Base-by-base conservation (phyloP, 352 stramenopile genomes). In the Phytophthora ohioensis region DNA sequence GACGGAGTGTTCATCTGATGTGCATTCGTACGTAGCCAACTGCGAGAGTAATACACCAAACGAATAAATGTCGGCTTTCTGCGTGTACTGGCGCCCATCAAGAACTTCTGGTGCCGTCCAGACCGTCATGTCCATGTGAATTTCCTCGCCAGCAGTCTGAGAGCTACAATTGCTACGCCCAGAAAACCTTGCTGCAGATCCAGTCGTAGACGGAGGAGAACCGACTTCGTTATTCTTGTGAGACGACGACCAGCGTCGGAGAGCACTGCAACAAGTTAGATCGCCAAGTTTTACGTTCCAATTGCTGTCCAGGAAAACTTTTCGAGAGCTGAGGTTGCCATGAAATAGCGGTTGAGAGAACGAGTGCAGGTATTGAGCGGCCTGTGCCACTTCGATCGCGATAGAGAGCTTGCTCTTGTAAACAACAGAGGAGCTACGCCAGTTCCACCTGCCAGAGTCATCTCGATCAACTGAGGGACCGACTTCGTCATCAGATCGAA, bases 91-190 rank as follows among this genome's bases (percentile, higher is more conserved):
- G 13, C 75, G 75, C 1, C 77, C 77, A 31, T 84, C 77, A 3
- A 84, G 65, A 4, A 84, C 77, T 31, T 84, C 77, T 1, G 77
- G 74, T 0, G 77, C 75, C 9, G 78, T 81, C 78, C 75, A 85
- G 32, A 85, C 73, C 0, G 62, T 85, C 78, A 85, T 85, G 35
- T 85, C 75, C 58, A 85, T 78, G 41, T 72, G 78, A 55, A 85
- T 69, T 8, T 78, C 70, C 7, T 69, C 64, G 4, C 67, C 67
- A 1, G 35, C 45, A 21, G 63, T 57, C 7, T 60, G 42, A 10
- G 61, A 75, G 35, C 51, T 73, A 1, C 39, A 45, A 9, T 63
- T 73, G 42, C 65, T 75, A 17, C 54, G 60, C 13, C 58, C 52
- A 13, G 66, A 72, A 21, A 27, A 57, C 42, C 57, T 56, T 27